A percentile compares a stretch with the other conserved stretches of the same genome.
Evolutionary conservation across 768 basidiomycete genomes (phyloP).

Genomic region (Psilocybe sp.): DNA sequence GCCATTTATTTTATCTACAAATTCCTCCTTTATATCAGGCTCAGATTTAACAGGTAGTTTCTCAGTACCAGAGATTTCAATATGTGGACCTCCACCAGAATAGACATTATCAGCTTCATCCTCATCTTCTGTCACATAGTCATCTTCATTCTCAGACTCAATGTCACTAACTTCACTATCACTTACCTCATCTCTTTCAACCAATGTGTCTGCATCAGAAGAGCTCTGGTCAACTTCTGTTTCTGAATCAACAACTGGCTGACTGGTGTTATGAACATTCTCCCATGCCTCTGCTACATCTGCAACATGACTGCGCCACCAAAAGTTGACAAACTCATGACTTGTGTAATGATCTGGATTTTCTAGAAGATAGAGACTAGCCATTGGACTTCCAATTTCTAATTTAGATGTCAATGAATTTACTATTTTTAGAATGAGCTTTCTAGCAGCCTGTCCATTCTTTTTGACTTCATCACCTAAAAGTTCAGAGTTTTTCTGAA

Average conservation of each 20-base stretch:
- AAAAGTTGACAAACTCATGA: conserved; percentile 29
- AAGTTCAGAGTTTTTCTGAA: conserved; percentile 21
- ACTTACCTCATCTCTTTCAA: background rate
- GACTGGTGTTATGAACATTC: too few species aligned
- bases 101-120: background rate
- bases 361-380: conserved; percentile 28
- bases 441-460: conserved; percentile 21
- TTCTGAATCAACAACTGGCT: too few species aligned
- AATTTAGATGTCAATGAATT: conserved; percentile 32
- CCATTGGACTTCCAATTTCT: conserved; percentile 37
- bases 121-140: conserved; percentile 13
- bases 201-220: too few species aligned
- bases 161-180: background rate
- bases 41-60: too few species aligned
- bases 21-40: too few species aligned
- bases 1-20: too few species aligned
- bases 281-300: conserved; percentile 18
- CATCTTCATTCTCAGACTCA: conserved; percentile 14
- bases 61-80: too few species aligned
- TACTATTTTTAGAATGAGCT: conserved; percentile 31
- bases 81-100: too few species aligned
- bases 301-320: conserved; percentile 28
- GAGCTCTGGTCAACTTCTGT: too few species aligned
- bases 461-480: conserved; percentile 9
- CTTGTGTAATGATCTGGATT: conserved; percentile 38